Base-by-base conservation (phyloP, 805 yeast species). In the Yarrowia alimentaria region DNA sequence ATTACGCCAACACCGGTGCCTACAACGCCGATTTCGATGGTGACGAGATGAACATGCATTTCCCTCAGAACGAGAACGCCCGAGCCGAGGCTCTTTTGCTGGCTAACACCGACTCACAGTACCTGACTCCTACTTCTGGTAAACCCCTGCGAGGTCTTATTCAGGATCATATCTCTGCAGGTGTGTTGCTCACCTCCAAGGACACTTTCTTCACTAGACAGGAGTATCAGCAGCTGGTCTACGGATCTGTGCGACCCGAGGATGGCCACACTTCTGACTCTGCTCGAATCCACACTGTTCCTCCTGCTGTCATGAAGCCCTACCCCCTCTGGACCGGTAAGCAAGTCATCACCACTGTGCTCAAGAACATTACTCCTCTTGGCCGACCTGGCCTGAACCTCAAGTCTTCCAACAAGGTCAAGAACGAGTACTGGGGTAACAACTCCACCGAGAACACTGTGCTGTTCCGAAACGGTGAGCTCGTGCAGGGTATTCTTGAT, bases 1-100 rank as follows among this genome's bases (percentile, higher is more conserved):
- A 93, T 68, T 93, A 93, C 69, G 99, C 99, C 61, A 93, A 93
- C 69, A 93, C 99, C 35, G 97, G 97, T 71, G 97, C 99, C 34
- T 93, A 91, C 71, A 91, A 91, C 68, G 98, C 98, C 30, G 99
- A 91, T 78, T 91, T 93, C 62, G 99, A 91, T 71, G 99, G 99
- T 75, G 99, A 91, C 70, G 99, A 91, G 74, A 91, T 91, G 99
- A 91, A 91, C 68, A 85, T 91, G 96, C 99, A 91, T 72, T 91
- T 91, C 76, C 99, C 99, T 20, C 99, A 91, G 72, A 89, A 86
- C 68, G 97, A 91, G 71, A 86, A 87, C 60, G 99, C 98, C 8
- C 82, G 90, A 65, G 91, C 98, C 17, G 99, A 93, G 71, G 98
- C 99, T 2, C 74, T 88, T 63, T 80, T 88, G 64, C 76, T 93